Evolutionary conservation across 2,329 filamentous ascomycete genomes (phyloP), one percentile per base, ranked within the genome.

Genomic region (Allantophomopsis lycopodina): DNA sequence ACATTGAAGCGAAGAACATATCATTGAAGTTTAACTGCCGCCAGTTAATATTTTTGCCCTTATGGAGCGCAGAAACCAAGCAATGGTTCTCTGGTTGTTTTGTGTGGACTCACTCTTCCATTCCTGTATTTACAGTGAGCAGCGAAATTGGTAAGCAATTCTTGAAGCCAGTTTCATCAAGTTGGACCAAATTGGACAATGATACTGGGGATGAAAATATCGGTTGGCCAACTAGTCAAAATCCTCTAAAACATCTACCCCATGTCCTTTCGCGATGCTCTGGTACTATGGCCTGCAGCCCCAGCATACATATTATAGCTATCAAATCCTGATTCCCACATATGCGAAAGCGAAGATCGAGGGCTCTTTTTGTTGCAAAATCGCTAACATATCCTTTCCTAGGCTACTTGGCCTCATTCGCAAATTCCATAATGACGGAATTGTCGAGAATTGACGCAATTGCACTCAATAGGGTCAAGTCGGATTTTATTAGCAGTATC

Each of bases 371-470:
- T 3, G 3, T 28, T 28, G 39, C 67, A 64, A 40, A 69, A 66
- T 46, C 66, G 64, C 45, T 65, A 60, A 28, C 8, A 28, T 12
- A 3, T 28, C 7, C 10, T 10, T 28, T 28, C 12, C 55, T 74
- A 2, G 64, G 58, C 16, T 37, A 34, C 16, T 15, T 34, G 14
- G 32, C 32, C 7, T 15, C 14, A 15, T 34, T 34, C 14, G 14
- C 32, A 15, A 34, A 34, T 18, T 34, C 16, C 2, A 34, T 34
- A 4, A 34, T 34, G 32, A 18, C 32, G 2, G 32, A 34, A 34
- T 11, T 34, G 7, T 34, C 32, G 11, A 15, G 32, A 34, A 15
- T 34, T 34, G 32, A 34, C 16, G 16, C 32, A 34, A 34, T 34
- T 8, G 32, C 32, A 8, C 14, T 18, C 7, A 18, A 34, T 14